These are phyloP conservation scores for Lizanozyma gosingica DNA, from an alignment of 1,139 yeast genomes.

Conservation along the genomic window DNA sequence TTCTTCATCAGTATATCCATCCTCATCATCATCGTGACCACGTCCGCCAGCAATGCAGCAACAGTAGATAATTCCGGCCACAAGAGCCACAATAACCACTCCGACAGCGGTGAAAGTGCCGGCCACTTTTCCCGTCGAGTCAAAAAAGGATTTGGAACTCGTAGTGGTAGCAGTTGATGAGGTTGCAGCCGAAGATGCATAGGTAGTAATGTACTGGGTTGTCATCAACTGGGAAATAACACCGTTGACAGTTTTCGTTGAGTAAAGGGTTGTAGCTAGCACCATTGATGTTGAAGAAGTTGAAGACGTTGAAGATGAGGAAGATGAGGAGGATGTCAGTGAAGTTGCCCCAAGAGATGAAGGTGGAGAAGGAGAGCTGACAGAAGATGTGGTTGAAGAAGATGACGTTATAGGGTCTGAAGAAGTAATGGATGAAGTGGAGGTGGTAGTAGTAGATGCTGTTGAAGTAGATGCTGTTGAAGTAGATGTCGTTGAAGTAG, in stretches of 20 bases:
- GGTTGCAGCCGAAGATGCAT: slow-evolving; percentile 5
- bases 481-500: slow-evolving; percentile 7
- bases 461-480: slow-evolving; percentile 8
- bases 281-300: slow-evolving; percentile 6
- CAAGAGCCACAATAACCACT: slow-evolving; percentile 26
- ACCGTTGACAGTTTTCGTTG: slow-evolving; percentile 20
- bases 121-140: slow-evolving; percentile 37
- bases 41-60: slow-evolving; percentile 23
- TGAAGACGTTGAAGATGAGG: slow-evolving; percentile 6
- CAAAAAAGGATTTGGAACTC: slow-evolving; percentile 23
- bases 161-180: slow-evolving; percentile 3
- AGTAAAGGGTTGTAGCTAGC: slow-evolving; percentile 13
- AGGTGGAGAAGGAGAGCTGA: slow-evolving; percentile 3
- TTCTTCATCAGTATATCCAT: slow-evolving; percentile 32
- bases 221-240: slow-evolving; percentile 13
- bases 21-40: slow-evolving; percentile 14
- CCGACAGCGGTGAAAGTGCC: slow-evolving; percentile 44
- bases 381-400: slow-evolving; percentile 3
- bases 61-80: slow-evolving; percentile 24
- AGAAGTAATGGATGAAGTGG: slow-evolving; percentile 4
- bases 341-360: slow-evolving; percentile 4
- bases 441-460: slow-evolving; percentile 7
- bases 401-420: slow-evolving; percentile 2
- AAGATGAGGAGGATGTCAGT: slow-evolving; percentile 4
- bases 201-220: slow-evolving; percentile 16